Evolutionary conservation across 176 grass and related monocot genomes (phyloP).

Genomic region (Eragrostis curvula): DNA sequence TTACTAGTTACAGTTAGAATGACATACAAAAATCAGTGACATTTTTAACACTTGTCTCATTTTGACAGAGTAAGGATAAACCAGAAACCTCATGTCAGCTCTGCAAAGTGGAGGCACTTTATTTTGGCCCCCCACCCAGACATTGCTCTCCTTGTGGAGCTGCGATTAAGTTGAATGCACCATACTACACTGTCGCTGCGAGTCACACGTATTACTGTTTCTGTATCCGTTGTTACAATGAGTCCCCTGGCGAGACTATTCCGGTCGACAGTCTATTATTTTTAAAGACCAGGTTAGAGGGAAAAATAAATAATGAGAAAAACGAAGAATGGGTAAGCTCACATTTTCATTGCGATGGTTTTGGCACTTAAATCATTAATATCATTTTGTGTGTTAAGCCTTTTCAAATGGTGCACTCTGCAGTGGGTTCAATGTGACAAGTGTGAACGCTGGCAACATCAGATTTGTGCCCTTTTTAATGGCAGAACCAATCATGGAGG

Average conservation of each 20-base stretch:
- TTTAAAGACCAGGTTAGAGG: constrained; percentile 73
- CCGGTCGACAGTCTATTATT: constrained; percentile 70
- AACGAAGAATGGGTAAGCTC: constrained; percentile 93
- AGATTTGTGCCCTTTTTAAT: constrained; percentile 96
- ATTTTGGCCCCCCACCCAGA: constrained; percentile 92
- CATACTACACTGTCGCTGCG: constrained; percentile 81
- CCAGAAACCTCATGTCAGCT: constrained; percentile 98
- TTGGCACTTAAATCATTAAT: constrained; percentile 22
- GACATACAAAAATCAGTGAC: constrained; percentile 1
- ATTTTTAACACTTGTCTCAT: constrained; percentile 21
- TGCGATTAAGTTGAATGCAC: constrained; percentile 87
- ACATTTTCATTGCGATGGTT: constrained; percentile 31
- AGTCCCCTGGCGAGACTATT: constrained; percentile 79
- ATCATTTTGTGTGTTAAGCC: constrained; percentile 33
- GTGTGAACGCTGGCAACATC: constrained; percentile 97
- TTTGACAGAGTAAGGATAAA: constrained; percentile 93
- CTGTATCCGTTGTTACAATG: constrained; percentile 91
- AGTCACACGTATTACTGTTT: constrained; percentile 80
- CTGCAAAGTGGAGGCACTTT: constrained; percentile 91
- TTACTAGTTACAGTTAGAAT: too few relatives aligned
- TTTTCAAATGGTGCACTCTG: constrained; percentile 46
- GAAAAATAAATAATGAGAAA: constrained; percentile 94
- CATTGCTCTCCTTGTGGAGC: constrained; percentile 93
- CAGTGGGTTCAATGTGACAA: constrained; percentile 99
- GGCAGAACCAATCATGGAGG: constrained; percentile 90